These are phyloP conservation scores for Capsicum pubescens DNA, from an alignment of 257 asterid species.

Conservation along the genomic window DNA sequence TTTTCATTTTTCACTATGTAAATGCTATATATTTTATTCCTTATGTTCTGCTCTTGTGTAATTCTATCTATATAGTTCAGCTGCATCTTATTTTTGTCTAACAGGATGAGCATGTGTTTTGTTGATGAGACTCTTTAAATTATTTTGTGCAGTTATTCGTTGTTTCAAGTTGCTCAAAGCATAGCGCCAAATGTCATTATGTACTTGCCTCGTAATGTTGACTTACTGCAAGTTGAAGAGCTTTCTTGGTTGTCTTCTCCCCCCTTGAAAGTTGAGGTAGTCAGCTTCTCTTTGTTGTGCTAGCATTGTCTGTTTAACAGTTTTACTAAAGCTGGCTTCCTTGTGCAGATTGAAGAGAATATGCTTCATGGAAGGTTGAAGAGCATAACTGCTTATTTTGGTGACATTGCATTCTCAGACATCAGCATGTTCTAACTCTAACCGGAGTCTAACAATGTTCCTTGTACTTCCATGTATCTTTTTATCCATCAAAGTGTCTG, in stretches of 20 bases:
- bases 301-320: slow-evolving; percentile 18
- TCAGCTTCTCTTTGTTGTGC: neutral
- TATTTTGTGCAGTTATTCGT: slow-evolving; percentile 57
- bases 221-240: slow-evolving; percentile 64
- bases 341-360: slow-evolving; percentile 71
- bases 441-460: neutral
- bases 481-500: neutral
- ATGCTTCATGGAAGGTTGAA: slow-evolving; percentile 51
- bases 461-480: neutral
- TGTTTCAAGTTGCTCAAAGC: slow-evolving; percentile 69
- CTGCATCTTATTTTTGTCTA: neutral
- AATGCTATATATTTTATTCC: neutral
- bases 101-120: too few relatives aligned
- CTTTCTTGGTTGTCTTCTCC: slow-evolving; percentile 88
- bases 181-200: slow-evolving; percentile 78
- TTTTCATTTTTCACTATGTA: slow-evolving; percentile 4
- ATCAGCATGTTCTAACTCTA: slow-evolving; percentile 5
- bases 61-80: slow-evolving; percentile 14
- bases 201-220: slow-evolving; percentile 75
- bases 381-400: slow-evolving; percentile 71
- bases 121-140: slow-evolving; percentile 11
- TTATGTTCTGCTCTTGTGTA: neutral
- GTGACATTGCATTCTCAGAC: slow-evolving; percentile 39
- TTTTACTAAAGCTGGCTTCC: slow-evolving; percentile 17
- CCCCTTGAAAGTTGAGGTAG: slow-evolving; percentile 69